Conservation (phyloP, 176 grass and related monocot species). For the Juncus inflexus region DNA sequence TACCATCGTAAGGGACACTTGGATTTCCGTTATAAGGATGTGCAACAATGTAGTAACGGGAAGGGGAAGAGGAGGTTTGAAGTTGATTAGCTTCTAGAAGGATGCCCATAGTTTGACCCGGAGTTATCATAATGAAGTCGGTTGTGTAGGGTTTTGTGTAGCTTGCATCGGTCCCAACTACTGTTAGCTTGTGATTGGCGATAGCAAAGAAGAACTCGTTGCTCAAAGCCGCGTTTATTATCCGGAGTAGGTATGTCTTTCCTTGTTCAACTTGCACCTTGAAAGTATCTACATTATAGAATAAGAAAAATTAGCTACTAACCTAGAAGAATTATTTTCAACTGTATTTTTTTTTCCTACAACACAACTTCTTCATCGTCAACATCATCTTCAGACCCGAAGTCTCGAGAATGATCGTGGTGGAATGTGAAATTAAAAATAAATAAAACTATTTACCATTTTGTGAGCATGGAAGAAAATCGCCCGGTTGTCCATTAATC, state of each 20-base stretch:
- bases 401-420: too few relatives aligned
- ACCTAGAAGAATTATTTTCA: neutral
- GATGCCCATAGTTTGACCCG: conserved; percentile 73
- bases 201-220: conserved; percentile 71
- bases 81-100: conserved; percentile 37
- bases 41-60: conserved; percentile 71
- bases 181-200: conserved; percentile 68
- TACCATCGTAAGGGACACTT: conserved; percentile 17
- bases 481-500: conserved; percentile 42
- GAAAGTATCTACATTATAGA: conserved; percentile 14
- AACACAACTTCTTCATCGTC: too few relatives aligned
- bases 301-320: too few relatives aligned
- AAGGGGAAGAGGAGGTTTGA: conserved; percentile 29
- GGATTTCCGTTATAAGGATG: conserved; percentile 25
- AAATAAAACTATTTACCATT: conserved; percentile 5
- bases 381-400: too few relatives aligned
- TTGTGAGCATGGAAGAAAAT: conserved; percentile 22
- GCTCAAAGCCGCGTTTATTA: conserved; percentile 69
- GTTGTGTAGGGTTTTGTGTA: conserved; percentile 67
- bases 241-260: conserved; percentile 39
- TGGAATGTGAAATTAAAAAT: too few relatives aligned
- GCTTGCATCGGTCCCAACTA: conserved; percentile 64
- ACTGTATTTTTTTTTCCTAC: too few relatives aligned
- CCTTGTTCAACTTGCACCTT: conserved; percentile 45
- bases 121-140: conserved; percentile 63